A percentile compares a stretch with the other conserved stretches of the same genome.
Evolutionary conservation across 192 early-diverging fungal genomes (phyloP).

Genomic region (Spizellomyces punctatus): DNA sequence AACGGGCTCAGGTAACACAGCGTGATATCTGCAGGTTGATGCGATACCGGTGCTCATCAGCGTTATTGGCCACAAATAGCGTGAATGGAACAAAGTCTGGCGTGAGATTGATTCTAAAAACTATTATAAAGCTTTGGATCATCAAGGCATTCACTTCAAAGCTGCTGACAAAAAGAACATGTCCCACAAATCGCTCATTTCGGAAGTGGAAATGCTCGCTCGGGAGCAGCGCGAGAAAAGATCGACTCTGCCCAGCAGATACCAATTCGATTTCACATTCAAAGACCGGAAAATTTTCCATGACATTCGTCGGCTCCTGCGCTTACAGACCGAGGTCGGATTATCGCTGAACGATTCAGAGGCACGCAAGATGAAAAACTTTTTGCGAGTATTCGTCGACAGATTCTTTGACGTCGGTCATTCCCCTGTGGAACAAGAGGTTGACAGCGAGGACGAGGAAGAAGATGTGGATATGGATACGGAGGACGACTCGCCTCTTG

Average conservation of each 20-base stretch:
- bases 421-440: slow-evolving; percentile 47
- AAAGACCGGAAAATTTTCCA: slow-evolving; percentile 74
- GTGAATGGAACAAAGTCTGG: slow-evolving; percentile 97
- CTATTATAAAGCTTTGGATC: slow-evolving; percentile 93
- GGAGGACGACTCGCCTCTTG: slow-evolving; percentile 19
- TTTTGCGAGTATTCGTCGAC: slow-evolving; percentile 74
- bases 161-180: slow-evolving; percentile 80
- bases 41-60: background rate
- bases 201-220: slow-evolving; percentile 85
- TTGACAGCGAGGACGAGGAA: slow-evolving; percentile 51
- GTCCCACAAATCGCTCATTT: slow-evolving; percentile 72
- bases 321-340: slow-evolving; percentile 68
- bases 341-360: slow-evolving; percentile 68
- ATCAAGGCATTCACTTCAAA: slow-evolving; percentile 92
- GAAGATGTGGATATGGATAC: slow-evolving; percentile 31
- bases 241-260: slow-evolving; percentile 43
- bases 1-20: slow-evolving; percentile 56
- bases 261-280: slow-evolving; percentile 84
- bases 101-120: slow-evolving; percentile 91
- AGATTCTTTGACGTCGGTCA: slow-evolving; percentile 65
- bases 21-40: slow-evolving; percentile 27
- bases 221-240: slow-evolving; percentile 76
- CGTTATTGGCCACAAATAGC: slow-evolving; percentile 46
- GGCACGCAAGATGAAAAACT: slow-evolving; percentile 61
- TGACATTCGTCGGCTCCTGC: slow-evolving; percentile 76